phyloP scores from a whole-genome alignment of 2,329 filamentous ascomycete genomes.

The Fusarium sp. region DNA sequence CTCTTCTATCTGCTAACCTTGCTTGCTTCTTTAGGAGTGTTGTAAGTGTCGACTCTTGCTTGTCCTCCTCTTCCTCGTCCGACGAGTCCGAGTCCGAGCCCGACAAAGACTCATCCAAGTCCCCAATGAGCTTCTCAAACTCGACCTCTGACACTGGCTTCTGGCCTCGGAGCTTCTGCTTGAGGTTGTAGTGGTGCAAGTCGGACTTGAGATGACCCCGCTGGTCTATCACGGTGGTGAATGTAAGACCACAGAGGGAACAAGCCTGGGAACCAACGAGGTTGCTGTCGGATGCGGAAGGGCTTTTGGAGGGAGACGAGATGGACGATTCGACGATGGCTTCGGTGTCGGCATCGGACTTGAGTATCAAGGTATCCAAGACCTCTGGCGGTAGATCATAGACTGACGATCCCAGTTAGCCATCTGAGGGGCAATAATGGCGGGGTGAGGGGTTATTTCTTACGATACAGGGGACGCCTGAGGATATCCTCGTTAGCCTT shows the following conservation, averaged over 20 bases:
- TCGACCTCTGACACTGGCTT: conserved; percentile 80
- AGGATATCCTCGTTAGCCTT: conserved; percentile 59
- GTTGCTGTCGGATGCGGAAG: conserved; percentile 48
- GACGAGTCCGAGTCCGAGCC: conserved; percentile 82
- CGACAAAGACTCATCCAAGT: conserved; percentile 91
- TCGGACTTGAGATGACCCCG: conserved; percentile 89
- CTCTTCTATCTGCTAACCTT: conserved; percentile 68
- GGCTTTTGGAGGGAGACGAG: conserved; percentile 37
- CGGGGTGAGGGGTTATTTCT: conserved; percentile 22
- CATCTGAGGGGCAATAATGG: conserved; percentile 14
- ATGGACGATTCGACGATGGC: conserved; percentile 38
- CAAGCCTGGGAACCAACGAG: conserved; percentile 78
- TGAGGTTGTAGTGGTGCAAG: conserved; percentile 92
- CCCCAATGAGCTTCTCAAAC: conserved; percentile 86
- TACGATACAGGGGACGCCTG: conserved; percentile 64
- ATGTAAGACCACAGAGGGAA: conserved; percentile 79
- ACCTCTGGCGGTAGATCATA: conserved; percentile 85
- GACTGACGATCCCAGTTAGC: conserved; percentile 59
- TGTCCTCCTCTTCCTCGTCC: conserved; percentile 72
- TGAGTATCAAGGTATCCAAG: conserved; percentile 71
- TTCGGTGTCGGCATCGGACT: conserved; percentile 46
- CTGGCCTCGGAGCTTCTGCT: conserved; percentile 83
- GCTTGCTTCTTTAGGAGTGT: conserved; percentile 86
- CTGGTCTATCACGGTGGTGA: conserved; percentile 81
- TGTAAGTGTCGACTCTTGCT: conserved; percentile 76